Evolutionary conservation across 73 alveolate genomes (phyloP), one percentile per base, ranked within the genome.

Genomic region (Diophrys appendiculata): DNA sequence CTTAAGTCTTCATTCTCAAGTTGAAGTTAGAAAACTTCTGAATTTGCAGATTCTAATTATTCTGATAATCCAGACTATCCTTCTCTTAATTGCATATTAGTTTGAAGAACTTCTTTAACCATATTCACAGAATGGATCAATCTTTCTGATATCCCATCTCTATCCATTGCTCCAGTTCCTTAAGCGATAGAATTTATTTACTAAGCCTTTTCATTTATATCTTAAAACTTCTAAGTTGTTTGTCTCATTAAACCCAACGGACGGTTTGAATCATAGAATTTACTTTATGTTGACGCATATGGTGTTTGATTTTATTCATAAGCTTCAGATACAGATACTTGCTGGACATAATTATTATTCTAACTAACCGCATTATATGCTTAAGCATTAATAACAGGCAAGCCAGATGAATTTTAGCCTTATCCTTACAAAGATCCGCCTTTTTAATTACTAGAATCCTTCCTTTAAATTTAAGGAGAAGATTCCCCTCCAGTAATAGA

Each of bases 51-150:
- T 25, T 67, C 75, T 18, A 67, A 26, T 28, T 67, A 26, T 26
- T 67, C 75, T 26, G 18, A 1, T 5, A 67, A 3, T 67, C 18
- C 2, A 29, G 24, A 25, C 29, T 25, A 54, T 3, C 53, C 31
- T 67, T 31, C 75, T 67, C 53, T 23, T 23, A 25, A 31, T 3
- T 3, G 75, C 75, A 67, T 67, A 26, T 75, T 75, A 24, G 72
- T 26, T 55, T 75, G 75, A 32, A 75, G 83, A 14, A 75, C 83
- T 54, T 75, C 83, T n/a, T 54, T 75, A 14, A 75, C 83, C 34
- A 75, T 75, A 26, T 75, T 75, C 1, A 67, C 83, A 27, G 72
- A 33, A 35, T 75, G 83, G 43, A 75, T 75, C 3, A 75, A 52
- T 22, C 85, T 33, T 43, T 76, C 85, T 13, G 71, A 25, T 13